These are phyloP conservation scores for Suhomyces canberraensis DNA, from an alignment of 805 yeast species.

Conservation along the genomic window DNA sequence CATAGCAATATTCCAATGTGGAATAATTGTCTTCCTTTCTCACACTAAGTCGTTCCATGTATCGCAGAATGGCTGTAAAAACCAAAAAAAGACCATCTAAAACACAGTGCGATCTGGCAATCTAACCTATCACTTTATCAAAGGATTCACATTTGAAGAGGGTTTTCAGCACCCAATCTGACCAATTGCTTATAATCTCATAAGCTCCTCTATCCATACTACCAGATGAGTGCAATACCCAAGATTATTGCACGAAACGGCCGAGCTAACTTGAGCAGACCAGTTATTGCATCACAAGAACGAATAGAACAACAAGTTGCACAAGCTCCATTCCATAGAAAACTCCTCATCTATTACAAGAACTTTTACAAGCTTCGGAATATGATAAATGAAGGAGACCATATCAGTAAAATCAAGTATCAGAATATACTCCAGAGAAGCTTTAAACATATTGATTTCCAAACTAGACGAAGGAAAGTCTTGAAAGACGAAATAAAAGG, in stretches of 20 bases:
- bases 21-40: neutral
- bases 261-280: constrained; percentile 1
- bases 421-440: constrained; percentile 21
- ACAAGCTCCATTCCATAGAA: constrained; percentile 8
- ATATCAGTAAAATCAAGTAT: constrained; percentile 12
- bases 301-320: neutral
- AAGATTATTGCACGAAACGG: constrained; percentile 4
- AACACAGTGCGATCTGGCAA: no score
- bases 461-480: constrained; percentile 12
- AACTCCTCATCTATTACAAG: constrained; percentile 25
- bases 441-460: constrained; percentile 19
- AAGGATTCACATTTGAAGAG: no score
- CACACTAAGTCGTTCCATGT: neutral
- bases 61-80: constrained; percentile 1
- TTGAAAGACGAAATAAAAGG: constrained; percentile 5
- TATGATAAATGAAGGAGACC: constrained; percentile 15
- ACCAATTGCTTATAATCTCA: no score
- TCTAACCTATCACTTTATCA: no score
- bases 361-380: constrained; percentile 31
- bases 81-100: no score
- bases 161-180: no score
- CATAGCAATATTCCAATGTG: neutral
- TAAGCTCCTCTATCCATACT: no score
- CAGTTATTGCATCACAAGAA: neutral
- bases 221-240: neutral